Base-by-base conservation (phyloP, 2,329 filamentous ascomycete genomes). In the Aspergillus amoenus region DNA sequence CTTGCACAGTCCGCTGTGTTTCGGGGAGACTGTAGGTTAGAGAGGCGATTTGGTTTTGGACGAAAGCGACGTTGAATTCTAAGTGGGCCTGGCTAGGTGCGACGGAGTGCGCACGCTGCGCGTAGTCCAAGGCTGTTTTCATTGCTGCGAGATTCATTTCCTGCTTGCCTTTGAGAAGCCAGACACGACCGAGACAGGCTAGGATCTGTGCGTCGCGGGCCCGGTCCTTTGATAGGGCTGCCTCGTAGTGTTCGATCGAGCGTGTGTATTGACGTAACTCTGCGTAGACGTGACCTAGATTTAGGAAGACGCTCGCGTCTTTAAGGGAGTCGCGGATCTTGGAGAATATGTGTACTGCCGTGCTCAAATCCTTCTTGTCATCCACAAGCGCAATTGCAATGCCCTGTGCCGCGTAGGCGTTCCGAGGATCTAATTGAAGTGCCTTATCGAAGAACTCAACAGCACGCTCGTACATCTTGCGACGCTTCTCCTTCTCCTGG, bases 391-490 rank as follows among this genome's bases (percentile, higher is more conserved):
- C 93, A 69, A 99, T 97, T 13, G 91, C 94, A 63, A 99, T 87
- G 59, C 95, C 94, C 71, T 99, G 94, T 2, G 94, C 94, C 7
- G 95, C 95, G 72, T 96, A 96, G 0, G 94, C 93, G 66, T 97
- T 99, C 77, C 89, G 92, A 0, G 92, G 87, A 68, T 99, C 94
- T n/a, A 99, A 80, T 61, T 95, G 91, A 21, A 99, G 80, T 4
- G 93, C 93, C 77, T 99, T 99, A 72, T 97, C 94, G 67, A 97
- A 99, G 76, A 99, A 99, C 71, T 99, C 95, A 11, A 97, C 93
- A 0, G 94, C 93, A 64, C 93, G 92, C 70, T 88, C 86, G 71
- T 97, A 99, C 60, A 87, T 88, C 65, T 89, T 90, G 56, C 88
- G 89, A 52, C 93, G 88, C 78, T 95, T 96, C 67, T 96, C 89